Percentiles rank a stretch among this genome's conserved stretches.
phyloP scores from a whole-genome alignment of 192 early-diverging fungal species.

The Chytriomyces sp. region DNA sequence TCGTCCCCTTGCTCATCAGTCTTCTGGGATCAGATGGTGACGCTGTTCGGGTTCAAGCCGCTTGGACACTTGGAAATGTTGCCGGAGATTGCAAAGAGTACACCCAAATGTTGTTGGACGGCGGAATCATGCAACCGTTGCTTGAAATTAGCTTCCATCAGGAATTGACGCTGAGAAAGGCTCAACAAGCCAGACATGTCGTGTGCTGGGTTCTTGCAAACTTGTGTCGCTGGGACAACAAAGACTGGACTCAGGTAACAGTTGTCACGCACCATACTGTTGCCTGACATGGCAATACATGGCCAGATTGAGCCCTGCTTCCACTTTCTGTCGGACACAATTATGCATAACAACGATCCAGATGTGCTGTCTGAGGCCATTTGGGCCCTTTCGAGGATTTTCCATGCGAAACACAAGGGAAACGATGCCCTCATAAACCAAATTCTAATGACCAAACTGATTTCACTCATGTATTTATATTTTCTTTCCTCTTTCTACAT shows the following conservation, averaged over 20 bases:
- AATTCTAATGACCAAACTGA: neutral
- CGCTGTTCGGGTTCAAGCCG: slow-evolving; percentile 34
- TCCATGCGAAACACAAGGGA: slow-evolving; percentile 16
- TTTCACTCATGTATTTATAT: slow-evolving; percentile 2
- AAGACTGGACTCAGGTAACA: slow-evolving; percentile 33
- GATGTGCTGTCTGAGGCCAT: slow-evolving; percentile 37
- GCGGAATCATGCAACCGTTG: slow-evolving; percentile 26
- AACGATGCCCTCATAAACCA: slow-evolving; percentile 1
- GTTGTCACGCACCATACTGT: neutral
- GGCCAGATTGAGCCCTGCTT: slow-evolving; percentile 16
- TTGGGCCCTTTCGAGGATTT: slow-evolving; percentile 37
- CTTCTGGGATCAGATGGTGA: slow-evolving; percentile 6
- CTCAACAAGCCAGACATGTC: slow-evolving; percentile 23
- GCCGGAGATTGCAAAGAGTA: slow-evolving; percentile 35
- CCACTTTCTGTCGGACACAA: slow-evolving; percentile 12
- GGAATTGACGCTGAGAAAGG: neutral
- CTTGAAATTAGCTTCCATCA: neutral
- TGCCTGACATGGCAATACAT: neutral
- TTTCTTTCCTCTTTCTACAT: neutral
- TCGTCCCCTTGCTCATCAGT: slow-evolving; percentile 19
- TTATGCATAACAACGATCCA: slow-evolving; percentile 17
- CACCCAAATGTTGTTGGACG: slow-evolving; percentile 20
- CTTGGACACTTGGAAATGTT: slow-evolving; percentile 40
- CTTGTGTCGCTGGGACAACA: slow-evolving; percentile 33
- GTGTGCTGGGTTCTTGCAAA: slow-evolving; percentile 41